Evolutionary conservation across 2,329 filamentous ascomycete species (phyloP).

Genomic region (Diaporthe sp.): DNA sequence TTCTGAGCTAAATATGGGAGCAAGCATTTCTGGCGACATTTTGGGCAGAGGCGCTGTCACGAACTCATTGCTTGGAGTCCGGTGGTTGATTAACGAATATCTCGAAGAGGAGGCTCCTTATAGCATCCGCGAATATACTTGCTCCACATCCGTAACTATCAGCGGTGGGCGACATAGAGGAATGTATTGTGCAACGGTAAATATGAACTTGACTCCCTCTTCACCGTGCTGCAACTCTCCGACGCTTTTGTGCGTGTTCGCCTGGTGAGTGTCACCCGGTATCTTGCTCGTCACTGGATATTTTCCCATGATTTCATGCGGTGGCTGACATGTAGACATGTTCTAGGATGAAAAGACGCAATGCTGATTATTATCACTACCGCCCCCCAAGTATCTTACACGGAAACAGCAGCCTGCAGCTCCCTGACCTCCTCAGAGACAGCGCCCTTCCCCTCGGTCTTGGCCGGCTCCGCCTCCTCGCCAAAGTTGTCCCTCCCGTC

Average conservation of each 20-base stretch:
- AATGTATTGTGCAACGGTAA: not conserved
- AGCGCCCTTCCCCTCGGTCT: constrained; percentile 30
- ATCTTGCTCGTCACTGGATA: not conserved
- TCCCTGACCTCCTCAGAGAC: constrained; percentile 2
- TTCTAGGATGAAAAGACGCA: not conserved
- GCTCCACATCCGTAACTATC: not conserved
- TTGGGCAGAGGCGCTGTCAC: not conserved
- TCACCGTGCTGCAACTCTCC: not conserved
- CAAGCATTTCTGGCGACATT: not conserved
- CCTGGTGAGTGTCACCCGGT: not conserved
- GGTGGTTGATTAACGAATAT: not conserved
- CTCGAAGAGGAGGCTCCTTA: not conserved
- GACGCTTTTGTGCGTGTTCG: too few relatives aligned
- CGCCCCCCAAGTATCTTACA: not conserved
- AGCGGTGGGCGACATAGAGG: not conserved
- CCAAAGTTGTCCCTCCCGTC: constrained; percentile 51
- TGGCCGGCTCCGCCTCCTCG: constrained; percentile 34
- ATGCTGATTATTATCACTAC: not conserved
- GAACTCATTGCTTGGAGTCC: not conserved
- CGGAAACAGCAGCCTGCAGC: constrained; percentile 27
- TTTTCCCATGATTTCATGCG: fast-evolving
- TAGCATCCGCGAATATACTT: not conserved
- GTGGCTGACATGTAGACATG: not conserved
- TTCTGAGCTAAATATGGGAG: constrained; percentile 72
- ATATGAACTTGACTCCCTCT: not conserved